A percentile compares a stretch with the other conserved stretches of the same genome.
Conservation (phyloP, 2,329 filamentous ascomycete genomes). For the Alternaria triticina region DNA sequence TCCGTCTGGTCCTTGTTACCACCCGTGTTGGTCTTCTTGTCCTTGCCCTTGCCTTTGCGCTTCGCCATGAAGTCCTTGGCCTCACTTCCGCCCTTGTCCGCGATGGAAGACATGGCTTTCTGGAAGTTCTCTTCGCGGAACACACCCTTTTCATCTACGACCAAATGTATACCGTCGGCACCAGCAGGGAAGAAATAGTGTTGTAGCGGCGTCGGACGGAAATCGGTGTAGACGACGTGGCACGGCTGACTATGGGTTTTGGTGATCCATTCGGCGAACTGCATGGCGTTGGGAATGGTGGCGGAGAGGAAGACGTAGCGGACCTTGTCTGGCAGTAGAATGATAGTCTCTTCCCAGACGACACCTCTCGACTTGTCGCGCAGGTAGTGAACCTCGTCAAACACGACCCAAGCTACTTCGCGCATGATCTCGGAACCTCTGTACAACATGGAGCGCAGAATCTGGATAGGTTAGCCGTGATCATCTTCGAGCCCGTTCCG, state of each 20-base stretch:
- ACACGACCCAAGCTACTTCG: constrained; percentile 97
- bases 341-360: constrained; percentile 99
- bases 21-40: constrained; percentile 91
- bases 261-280: constrained; percentile 98
- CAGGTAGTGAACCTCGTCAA: constrained; percentile 99
- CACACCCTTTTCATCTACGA: constrained; percentile 95
- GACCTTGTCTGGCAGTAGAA: constrained; percentile 96
- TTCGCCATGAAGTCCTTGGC: constrained; percentile 79
- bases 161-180: constrained; percentile 87
- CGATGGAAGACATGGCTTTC: constrained; percentile 89
- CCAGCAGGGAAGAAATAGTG: constrained; percentile 98
- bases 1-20: constrained; percentile 71
- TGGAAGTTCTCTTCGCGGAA: constrained; percentile 99
- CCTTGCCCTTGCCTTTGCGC: constrained; percentile 84
- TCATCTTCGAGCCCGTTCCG: background rate
- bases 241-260: constrained; percentile 98
- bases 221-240: constrained; percentile 99
- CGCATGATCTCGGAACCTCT: constrained; percentile 99
- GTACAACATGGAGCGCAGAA: constrained; percentile 98
- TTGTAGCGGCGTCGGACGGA: constrained; percentile 92
- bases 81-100: constrained; percentile 85
- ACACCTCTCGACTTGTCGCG: constrained; percentile 92
- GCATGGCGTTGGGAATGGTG: constrained; percentile 98
- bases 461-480: constrained; percentile 55
- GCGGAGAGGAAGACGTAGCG: constrained; percentile 98